Conservation (phyloP, 2,329 filamentous ascomycete species). For the Endothia cerciana region DNA sequence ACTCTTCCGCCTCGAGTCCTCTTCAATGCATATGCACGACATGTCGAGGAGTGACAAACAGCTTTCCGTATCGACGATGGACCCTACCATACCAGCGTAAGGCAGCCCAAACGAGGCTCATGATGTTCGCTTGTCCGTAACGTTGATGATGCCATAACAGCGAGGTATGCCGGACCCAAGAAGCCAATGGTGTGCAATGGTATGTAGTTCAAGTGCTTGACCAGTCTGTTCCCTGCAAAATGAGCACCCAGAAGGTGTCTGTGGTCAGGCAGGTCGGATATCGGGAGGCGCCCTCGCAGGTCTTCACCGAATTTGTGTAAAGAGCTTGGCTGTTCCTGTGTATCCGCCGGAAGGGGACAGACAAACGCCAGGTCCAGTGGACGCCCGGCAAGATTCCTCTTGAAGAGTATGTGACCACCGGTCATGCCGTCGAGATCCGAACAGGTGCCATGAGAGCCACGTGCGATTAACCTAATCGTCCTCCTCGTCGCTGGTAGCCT, state of each 20-base stretch:
- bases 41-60: background rate
- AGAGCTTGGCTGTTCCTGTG: background rate
- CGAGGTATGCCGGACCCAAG: background rate
- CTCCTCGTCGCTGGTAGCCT: slow-evolving; percentile 56
- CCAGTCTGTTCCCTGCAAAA: background rate
- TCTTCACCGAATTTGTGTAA: background rate
- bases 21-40: background rate
- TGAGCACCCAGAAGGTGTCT: background rate
- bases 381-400: background rate
- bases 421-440: background rate
- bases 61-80: background rate
- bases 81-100: background rate
- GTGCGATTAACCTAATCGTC: background rate
- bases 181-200: background rate
- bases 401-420: background rate
- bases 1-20: background rate
- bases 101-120: background rate
- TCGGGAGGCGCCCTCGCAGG: too few species aligned
- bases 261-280: background rate
- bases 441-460: background rate
- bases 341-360: background rate
- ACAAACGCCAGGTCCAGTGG: background rate
- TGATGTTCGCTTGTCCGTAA: background rate
- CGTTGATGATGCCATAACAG: background rate
- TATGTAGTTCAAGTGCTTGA: background rate